Base-by-base conservation (phyloP, 257 asterid species). In the Gentiana dahurica region DNA sequence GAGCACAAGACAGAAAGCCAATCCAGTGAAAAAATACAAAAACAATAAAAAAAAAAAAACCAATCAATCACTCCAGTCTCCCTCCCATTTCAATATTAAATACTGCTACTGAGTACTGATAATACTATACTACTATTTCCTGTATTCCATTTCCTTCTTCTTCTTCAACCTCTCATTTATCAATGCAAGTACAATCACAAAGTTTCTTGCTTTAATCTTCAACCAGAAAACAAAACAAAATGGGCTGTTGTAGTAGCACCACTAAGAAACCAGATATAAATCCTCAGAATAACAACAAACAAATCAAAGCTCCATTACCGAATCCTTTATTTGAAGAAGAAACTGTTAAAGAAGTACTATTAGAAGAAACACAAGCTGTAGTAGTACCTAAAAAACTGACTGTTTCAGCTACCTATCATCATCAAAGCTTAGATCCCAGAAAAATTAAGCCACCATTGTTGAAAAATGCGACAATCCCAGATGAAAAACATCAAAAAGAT, bases 291-390 rank as follows among this genome's bases (percentile, higher is more conserved):
- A 6, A 33, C 52, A 3, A 73, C 48, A 68, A 53, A 35, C 36
- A 37, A 44, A 12, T 48, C 49, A 33, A 58, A 34, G 61, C 80
- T 41, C 46, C 46, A 41, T 10, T 10, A 41, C 6, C 46, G 9
- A 41, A 2, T 41, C 70, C 89, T 0, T 57, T 73, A 38, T 65
- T 49, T 0, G 94, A 81, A 9, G 94, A 76, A 41, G 95, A 85
- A 59, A 68, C 87, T 0, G 91, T 88, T 12, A 88, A 88, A 43
- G 94, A 88, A 58, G 84, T 88, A 11, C 79, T 88, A 38, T 75
- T 90, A 0, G 96, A 85, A 0, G 96, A 85, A 65, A 79, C 84
- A 46, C 82, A 76, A 43, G 13, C 72, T 1, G 24, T 24, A 24
- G 24, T 24, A 24, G 4, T 58, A 4, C 75, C 81, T 36, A 41